A percentile compares a stretch with the other conserved stretches of the same genome.
These are phyloP conservation scores for Xylaria palmicola DNA, from an alignment of 495 filamentous ascomycete genomes.

Conservation along the genomic window DNA sequence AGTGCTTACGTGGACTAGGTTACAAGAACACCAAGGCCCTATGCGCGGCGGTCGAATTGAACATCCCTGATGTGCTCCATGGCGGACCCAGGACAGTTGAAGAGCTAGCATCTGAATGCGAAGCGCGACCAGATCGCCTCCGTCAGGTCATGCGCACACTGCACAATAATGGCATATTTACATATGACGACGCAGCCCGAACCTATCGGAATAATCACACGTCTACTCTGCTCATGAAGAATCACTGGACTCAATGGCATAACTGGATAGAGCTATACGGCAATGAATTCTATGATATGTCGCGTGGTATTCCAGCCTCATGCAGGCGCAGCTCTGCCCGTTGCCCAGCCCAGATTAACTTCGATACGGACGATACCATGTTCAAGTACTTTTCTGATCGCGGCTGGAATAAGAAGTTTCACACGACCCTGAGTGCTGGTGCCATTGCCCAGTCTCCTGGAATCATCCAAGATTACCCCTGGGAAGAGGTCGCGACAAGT, in stretches of 20 bases:
- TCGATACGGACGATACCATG: constrained; percentile 33
- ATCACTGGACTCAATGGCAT: constrained; percentile 39
- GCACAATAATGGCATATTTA: constrained; percentile 31
- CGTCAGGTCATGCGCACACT: constrained; percentile 17
- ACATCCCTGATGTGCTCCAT: constrained; percentile 21
- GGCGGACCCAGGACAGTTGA: constrained; percentile 2
- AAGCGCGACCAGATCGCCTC: constrained; percentile 17
- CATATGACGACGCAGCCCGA: constrained; percentile 8
- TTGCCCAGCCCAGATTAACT: constrained; percentile 29
- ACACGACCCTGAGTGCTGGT: constrained; percentile 30
- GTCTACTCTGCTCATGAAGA: constrained; percentile 20
- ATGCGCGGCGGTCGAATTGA: constrained; percentile 15
- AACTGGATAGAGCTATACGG: constrained; percentile 35
- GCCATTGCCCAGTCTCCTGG: constrained; percentile 34
- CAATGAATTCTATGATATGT: constrained; percentile 39
- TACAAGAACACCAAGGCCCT: constrained; percentile 23
- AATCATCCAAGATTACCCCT: constrained; percentile 35
- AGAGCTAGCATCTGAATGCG: constrained; percentile 15
- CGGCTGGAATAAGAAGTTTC: constrained; percentile 27
- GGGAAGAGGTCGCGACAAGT: constrained; percentile 20
- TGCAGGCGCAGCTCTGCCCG: constrained; percentile 1
- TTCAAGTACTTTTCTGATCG: constrained; percentile 31
- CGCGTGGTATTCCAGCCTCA: constrained; percentile 26
- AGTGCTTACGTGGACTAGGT: no score
- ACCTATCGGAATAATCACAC: constrained; percentile 22